phyloP scores from a whole-genome alignment of 371 early-diverging fungal species.

The Apophysomyces ossiformis region DNA sequence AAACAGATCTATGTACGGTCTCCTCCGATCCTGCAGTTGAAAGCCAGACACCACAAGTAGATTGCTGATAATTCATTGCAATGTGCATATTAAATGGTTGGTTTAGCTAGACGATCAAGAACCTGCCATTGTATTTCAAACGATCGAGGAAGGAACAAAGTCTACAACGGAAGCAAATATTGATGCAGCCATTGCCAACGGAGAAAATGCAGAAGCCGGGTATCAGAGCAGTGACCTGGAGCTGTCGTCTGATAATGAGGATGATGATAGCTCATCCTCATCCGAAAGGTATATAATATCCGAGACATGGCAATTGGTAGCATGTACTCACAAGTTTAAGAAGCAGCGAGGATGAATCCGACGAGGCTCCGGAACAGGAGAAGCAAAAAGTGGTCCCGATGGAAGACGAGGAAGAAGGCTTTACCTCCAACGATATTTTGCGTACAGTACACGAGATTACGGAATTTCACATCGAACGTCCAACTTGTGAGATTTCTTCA shows the following conservation, averaged over 20 bases:
- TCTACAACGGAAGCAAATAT: slow-evolving; percentile 17
- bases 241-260: slow-evolving; percentile 26
- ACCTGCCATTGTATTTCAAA: neutral
- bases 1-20: too few relatives aligned
- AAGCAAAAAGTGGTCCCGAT: slow-evolving; percentile 22
- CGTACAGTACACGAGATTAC: slow-evolving; percentile 64
- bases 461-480: slow-evolving; percentile 59
- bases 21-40: too few relatives aligned
- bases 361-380: slow-evolving; percentile 12
- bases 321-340: neutral
- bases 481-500: slow-evolving; percentile 63
- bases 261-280: slow-evolving; percentile 9
- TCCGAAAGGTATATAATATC: neutral
- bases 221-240: slow-evolving; percentile 45
- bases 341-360: too few relatives aligned
- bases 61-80: too few relatives aligned
- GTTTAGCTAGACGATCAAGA: too few relatives aligned
- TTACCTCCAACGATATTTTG: slow-evolving; percentile 19
- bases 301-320: too few relatives aligned
- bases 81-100: too few relatives aligned
- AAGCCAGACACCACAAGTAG: too few relatives aligned
- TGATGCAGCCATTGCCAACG: slow-evolving; percentile 37
- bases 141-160: neutral
- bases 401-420: slow-evolving; percentile 31
- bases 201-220: slow-evolving; percentile 18